Evolutionary conservation across 1,284 basidiomycete species (phyloP), one percentile per base, ranked within the genome.

Genomic region (Irpex sp.): DNA sequence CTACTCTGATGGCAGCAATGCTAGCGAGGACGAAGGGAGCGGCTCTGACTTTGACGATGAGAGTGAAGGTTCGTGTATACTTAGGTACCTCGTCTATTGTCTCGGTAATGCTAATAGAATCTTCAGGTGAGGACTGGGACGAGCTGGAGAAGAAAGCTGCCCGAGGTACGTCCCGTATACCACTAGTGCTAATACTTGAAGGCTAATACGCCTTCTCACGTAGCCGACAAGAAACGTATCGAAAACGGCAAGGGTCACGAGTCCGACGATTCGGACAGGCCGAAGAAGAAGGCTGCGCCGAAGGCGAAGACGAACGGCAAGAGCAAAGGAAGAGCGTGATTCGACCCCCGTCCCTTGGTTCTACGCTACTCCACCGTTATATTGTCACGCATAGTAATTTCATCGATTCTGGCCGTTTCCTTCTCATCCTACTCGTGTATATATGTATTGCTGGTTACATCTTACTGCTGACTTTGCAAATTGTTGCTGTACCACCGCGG

Each of bases 131-230:
- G 66, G 95, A 97, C 70, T 98, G 95, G 96, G 96, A 97, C 72
- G 95, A 95, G 73, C 80, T 97, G 31, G 96, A 98, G 77, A 83
- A 87, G 57, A 97, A 97, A 74, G 93, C 94, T 11, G 90, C 91
- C 13, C 90, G 89, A 81, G 89, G 91, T 93, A 69, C 72, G 80
- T 76, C 7, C n/a, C 11, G n/a, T 61, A 51, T 13, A 9, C 47
- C 15, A 15, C 34, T 21, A 13, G 44, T 21, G 7, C 48, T 58
- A 26, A 38, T 61, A 9, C 31, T 15, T n/a, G 13, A 38, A 58
- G 6, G 37, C 0, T 6, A 34, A 5, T 59, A 56, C 66, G 49
- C 60, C 31, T 58, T 6, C 5, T 37, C 37, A 60, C 59, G 57
- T 66, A 91, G 89, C 89, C 58, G 91, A 93, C 73, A 85, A 83